Base-by-base conservation (phyloP, 2,329 filamentous ascomycete genomes). In the Magnaporthiopsis rhizophila region DNA sequence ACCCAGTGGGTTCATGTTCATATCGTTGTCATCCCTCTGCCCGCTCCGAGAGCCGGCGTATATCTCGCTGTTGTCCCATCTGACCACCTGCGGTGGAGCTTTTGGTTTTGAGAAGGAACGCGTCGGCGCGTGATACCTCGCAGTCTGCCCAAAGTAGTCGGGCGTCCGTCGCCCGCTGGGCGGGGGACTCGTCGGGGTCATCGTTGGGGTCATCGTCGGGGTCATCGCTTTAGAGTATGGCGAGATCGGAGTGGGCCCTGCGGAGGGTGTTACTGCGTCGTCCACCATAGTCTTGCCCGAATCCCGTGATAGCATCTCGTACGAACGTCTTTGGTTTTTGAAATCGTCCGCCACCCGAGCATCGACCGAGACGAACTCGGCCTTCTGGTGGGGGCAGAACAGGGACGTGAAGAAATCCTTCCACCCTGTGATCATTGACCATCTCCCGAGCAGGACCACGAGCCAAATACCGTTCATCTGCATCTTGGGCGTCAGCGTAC, bases 321-420 rank as follows among this genome's bases (percentile, higher is more conserved):
- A 93, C 75, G 88, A 86, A 78, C 86, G 84, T 74, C 80, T 81
- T 70, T 88, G 86, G 74, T 84, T 82, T 68, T 86, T 86, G 65
- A 82, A 75, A 66, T 85, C 81, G 69, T 78, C 73, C 21, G 45
- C 45, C 63, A 76, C 76, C 66, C 84, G 84, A 60, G 92, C 92
- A 73, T 97, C 94, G 59, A 90, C 88, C 56, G 91, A 96, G 68
- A 97, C 90, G 71, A 97, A 98, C 74, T 98, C 94, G 70, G 86
- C 85, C 72, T 89, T 86, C 65, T 76, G 79, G 63, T 80, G 77
- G 28, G 59, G 50, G 77, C 75, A 66, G 86, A 76, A 61, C 13
- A 79, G 72, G 53, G 76, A 74, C 64, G 75, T 78, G 68, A 87
- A 75, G 58, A 93, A 77, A 32, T 96, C 87, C 58, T 80, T 69